These are phyloP conservation scores for Phanerochaete carnosa DNA, from an alignment of 768 basidiomycete species.

Conservation along the genomic window DNA sequence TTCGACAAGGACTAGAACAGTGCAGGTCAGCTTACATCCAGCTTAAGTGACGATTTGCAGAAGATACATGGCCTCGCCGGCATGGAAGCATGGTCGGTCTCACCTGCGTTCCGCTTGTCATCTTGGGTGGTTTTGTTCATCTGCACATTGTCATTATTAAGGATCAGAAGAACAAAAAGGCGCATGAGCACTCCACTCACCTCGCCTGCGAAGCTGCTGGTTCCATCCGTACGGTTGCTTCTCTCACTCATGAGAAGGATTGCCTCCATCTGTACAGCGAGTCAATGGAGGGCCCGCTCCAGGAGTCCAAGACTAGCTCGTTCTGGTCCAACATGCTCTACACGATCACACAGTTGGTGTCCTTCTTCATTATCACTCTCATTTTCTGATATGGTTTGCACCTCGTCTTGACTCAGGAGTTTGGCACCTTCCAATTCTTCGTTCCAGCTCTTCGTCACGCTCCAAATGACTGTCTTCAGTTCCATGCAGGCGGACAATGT, in stretches of 20 bases:
- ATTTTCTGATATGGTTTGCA: conserved; percentile 74
- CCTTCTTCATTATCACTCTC: conserved; percentile 80
- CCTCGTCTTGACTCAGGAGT: conserved; percentile 55
- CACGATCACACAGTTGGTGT: conserved; percentile 66
- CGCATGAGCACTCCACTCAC: conserved; percentile 79
- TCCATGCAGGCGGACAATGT: conserved; percentile 87
- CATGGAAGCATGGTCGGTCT: conserved; percentile 81
- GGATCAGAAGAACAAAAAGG: conserved; percentile 74
- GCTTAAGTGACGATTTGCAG: conserved; percentile 82
- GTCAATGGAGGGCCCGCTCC: conserved; percentile 72
- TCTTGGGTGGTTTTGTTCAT: conserved; percentile 78
- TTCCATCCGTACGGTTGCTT: conserved; percentile 86
- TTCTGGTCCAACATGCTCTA: conserved; percentile 64
- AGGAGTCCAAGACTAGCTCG: conserved; percentile 55
- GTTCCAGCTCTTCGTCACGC: conserved; percentile 80
- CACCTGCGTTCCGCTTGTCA: conserved; percentile 65
- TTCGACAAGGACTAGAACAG: conserved; percentile 87
- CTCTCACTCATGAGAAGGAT: conserved; percentile 81
- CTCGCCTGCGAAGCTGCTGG: conserved; percentile 88
- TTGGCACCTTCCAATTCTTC: conserved; percentile 60
- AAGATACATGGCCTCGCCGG: conserved; percentile 89
- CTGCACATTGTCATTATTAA: conserved; percentile 82
- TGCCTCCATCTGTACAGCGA: conserved; percentile 61
- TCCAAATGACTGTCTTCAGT: conserved; percentile 73
- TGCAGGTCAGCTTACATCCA: conserved; percentile 78